Evolutionary conservation across 2,329 filamentous ascomycete species (phyloP), one percentile per base, ranked within the genome.

Genomic region (Aspergillus ochraceoroseus): DNA sequence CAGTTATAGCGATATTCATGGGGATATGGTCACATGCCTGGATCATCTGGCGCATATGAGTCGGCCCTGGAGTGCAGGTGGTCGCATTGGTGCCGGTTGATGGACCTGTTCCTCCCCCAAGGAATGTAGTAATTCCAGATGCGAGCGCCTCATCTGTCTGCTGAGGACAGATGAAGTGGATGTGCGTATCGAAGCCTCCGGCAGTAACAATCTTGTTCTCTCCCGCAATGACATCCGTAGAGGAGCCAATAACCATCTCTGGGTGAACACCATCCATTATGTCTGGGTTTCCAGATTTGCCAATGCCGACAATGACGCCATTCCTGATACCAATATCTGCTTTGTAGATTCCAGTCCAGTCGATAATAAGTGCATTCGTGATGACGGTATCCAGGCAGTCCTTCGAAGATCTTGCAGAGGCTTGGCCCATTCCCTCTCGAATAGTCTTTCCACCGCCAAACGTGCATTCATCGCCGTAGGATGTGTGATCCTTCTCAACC

Each of bases 201-300:
- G 88, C 85, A 0, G 90, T 96, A 38, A 96, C 70, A 48, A 96
- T 95, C 68, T 86, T 86, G 54, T 85, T 81, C 67, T 96, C 90
- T 9, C 80, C 89, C 12, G 90, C 87, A 59, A 96, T 81, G 14
- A 95, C 87, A 70, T 96, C 90, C 0, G 90, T 96, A 52, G 85
- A 87, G 48, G 82, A 83, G 7, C 90, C 90, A 7, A 95, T 79
- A 1, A 95, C 70, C 80, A 96, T 80, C 41, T 80, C 75, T 0
- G 79, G 72, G 44, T 83, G 73, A 5, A 96, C 87, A 3, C 86
- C 86, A 20, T 92, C 83, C 90, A 95, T 95, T 32, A 94, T 80
- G 65, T 96, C 90, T n/a, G 90, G 90, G 57, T 95, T 96, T 13
- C 90, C 90, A 11, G 90, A 87, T 67, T 96, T 95, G 44, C 90